Percentiles rank a stretch among this genome's conserved stretches.
Conservation (phyloP, 495 filamentous ascomycete genomes). For the Pyrenopolyporus hunteri region DNA sequence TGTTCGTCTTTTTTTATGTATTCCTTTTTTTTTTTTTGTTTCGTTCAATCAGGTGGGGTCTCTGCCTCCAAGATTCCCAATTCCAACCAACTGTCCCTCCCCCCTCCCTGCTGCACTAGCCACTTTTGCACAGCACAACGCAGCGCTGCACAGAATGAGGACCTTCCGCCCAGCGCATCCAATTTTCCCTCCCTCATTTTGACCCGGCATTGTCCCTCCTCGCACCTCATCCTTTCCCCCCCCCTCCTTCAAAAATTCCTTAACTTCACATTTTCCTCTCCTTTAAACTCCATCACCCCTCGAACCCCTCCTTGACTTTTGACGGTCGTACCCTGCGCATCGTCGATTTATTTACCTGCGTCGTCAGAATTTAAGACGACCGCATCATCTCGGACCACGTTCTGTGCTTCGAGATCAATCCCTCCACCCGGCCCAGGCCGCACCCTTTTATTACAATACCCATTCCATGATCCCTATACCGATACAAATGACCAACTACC, state of each 20-base stretch:
- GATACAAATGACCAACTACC: slow-evolving; percentile 63
- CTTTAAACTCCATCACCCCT: slow-evolving; percentile 54
- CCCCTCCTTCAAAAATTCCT: slow-evolving; percentile 45
- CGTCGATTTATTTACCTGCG: slow-evolving; percentile 35
- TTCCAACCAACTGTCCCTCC: slow-evolving; percentile 17
- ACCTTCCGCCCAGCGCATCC: slow-evolving; percentile 36
- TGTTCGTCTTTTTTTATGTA: neutral
- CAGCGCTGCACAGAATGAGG: slow-evolving; percentile 6
- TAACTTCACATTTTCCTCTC: slow-evolving; percentile 42
- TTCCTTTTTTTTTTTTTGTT: neutral
- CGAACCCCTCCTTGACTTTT: slow-evolving; percentile 52
- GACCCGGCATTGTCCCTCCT: slow-evolving; percentile 47
- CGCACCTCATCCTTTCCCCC: slow-evolving; percentile 48
- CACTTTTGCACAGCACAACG: slow-evolving; percentile 34
- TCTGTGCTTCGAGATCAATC: slow-evolving; percentile 46
- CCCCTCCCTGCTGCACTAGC: slow-evolving; percentile 35
- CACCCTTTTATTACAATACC: slow-evolving; percentile 27
- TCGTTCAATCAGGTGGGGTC: slow-evolving; percentile 11
- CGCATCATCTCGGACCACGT: slow-evolving; percentile 58
- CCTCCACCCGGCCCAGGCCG: slow-evolving; percentile 40
- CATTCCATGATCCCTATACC: slow-evolving; percentile 60
- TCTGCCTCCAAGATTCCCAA: slow-evolving; percentile 18
- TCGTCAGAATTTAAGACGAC: slow-evolving; percentile 48
- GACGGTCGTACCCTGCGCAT: slow-evolving; percentile 48
- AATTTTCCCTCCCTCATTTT: slow-evolving; percentile 49